phyloP scores from a whole-genome alignment of 306 rosid species.

The Cucurbita pepo region DNA sequence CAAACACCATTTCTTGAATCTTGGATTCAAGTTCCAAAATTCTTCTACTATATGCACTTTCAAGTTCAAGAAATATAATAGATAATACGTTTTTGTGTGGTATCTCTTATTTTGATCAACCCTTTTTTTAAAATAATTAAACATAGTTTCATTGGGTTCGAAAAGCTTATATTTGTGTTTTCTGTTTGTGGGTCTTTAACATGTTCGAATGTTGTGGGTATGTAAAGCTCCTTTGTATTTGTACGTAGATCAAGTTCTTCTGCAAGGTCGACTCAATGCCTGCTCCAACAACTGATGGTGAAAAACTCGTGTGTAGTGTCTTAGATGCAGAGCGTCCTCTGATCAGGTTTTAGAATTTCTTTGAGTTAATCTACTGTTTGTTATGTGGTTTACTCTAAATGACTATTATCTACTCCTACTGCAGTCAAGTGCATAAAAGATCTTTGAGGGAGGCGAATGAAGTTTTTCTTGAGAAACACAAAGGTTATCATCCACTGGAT shows the following conservation, averaged over 20 bases:
- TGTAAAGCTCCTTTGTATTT: not conserved
- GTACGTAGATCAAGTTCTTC: conserved; percentile 73
- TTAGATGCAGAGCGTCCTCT: conserved; percentile 76
- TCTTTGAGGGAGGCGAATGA: conserved; percentile 63
- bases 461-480: conserved; percentile 60
- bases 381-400: not conserved
- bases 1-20: not conserved
- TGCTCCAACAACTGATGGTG: conserved; percentile 52
- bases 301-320: conserved; percentile 79
- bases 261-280: conserved; percentile 55
- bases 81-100: not conserved
- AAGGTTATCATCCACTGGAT: conserved; percentile 30
- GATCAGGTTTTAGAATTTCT: conserved; percentile 44
- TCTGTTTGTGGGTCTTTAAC: not conserved
- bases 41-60: not conserved
- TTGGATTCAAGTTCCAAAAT: not conserved
- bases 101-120: not conserved
- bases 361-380: not conserved
- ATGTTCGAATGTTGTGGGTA: not conserved
- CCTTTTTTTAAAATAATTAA: not conserved
- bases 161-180: not conserved
- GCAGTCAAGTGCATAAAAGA: conserved; percentile 65
- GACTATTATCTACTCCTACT: conserved; percentile 11
- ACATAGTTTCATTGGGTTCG: not conserved
- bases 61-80: not conserved